Evolutionary conservation across 495 filamentous ascomycete species (phyloP).

Genomic region (Neurospora sp.): DNA sequence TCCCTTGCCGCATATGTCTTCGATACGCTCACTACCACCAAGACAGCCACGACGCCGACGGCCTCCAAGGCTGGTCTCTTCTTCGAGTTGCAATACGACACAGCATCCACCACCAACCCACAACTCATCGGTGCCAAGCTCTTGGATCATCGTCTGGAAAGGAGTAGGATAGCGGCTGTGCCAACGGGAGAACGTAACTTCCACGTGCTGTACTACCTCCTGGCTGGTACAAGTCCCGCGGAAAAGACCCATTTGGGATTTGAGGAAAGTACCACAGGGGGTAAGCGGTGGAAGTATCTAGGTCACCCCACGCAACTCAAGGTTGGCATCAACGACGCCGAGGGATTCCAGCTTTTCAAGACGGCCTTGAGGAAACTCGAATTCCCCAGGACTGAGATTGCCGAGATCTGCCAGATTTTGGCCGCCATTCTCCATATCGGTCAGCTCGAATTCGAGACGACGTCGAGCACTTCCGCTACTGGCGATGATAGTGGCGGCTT

Average conservation of each 20-base stretch:
- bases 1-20: slow-evolving; percentile 91
- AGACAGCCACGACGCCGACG: slow-evolving; percentile 87
- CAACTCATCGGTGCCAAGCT: slow-evolving; percentile 88
- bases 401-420: slow-evolving; percentile 89
- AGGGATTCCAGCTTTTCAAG: slow-evolving; percentile 97
- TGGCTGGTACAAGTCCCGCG: slow-evolving; percentile 81
- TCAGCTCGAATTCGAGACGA: slow-evolving; percentile 80
- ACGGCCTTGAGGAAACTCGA: slow-evolving; percentile 87
- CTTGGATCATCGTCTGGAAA: slow-evolving; percentile 83
- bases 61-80: slow-evolving; percentile 94
- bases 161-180: slow-evolving; percentile 79
- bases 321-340: slow-evolving; percentile 88
- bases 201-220: slow-evolving; percentile 88
- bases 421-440: slow-evolving; percentile 90
- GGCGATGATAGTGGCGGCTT: slow-evolving; percentile 93
- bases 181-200: slow-evolving; percentile 95
- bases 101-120: slow-evolving; percentile 65
- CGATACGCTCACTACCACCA: slow-evolving; percentile 94
- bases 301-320: slow-evolving; percentile 95
- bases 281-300: slow-evolving; percentile 87
- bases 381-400: slow-evolving; percentile 86
- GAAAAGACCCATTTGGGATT: slow-evolving; percentile 87
- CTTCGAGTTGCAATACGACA: slow-evolving; percentile 93
- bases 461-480: slow-evolving; percentile 62
- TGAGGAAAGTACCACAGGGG: slow-evolving; percentile 47